phyloP scores from a whole-genome alignment of 495 filamentous ascomycete species.

The Bombardia bombarda region DNA sequence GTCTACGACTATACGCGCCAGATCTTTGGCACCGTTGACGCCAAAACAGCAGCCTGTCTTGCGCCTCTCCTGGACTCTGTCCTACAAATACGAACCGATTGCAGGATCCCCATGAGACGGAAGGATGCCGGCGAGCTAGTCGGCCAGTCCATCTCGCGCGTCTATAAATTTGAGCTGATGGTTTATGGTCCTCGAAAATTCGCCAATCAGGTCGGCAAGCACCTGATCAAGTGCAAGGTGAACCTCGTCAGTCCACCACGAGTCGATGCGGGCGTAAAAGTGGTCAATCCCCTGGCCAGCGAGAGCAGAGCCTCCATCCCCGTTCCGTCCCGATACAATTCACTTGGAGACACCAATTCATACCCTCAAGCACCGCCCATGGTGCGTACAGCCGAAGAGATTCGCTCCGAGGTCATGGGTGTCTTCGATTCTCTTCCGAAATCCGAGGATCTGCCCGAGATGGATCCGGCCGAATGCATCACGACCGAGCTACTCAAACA shows the following conservation, averaged over 20 bases:
- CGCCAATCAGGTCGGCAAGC: constrained; percentile 53
- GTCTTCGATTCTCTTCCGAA: constrained; percentile 80
- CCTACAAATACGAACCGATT: constrained; percentile 55
- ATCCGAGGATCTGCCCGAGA: constrained; percentile 66
- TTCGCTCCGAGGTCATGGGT: constrained; percentile 70
- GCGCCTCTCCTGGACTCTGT: constrained; percentile 61
- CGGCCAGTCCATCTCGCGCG: constrained; percentile 41
- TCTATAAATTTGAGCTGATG: constrained; percentile 57
- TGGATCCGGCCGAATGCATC: constrained; percentile 55
- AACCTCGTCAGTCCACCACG: constrained; percentile 55
- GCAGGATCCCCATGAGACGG: constrained; percentile 55
- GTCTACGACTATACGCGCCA: constrained; percentile 62
- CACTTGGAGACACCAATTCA: constrained; percentile 6
- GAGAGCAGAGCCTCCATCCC: constrained; percentile 35
- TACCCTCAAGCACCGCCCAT: constrained; percentile 15
- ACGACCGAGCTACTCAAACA: constrained; percentile 70
- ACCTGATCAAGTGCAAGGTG: constrained; percentile 55
- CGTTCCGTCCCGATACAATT: no score
- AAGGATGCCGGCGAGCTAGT: constrained; percentile 45
- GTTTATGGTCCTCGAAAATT: constrained; percentile 71
- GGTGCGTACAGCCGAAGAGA: constrained; percentile 68
- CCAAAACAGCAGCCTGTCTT: constrained; percentile 57
- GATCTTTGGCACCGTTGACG: constrained; percentile 68
- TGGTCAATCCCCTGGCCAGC: constrained; percentile 55
- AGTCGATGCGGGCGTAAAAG: constrained; percentile 54